Base-by-base conservation (phyloP, 306 rosid species). In the Fragaria ananassa region DNA sequence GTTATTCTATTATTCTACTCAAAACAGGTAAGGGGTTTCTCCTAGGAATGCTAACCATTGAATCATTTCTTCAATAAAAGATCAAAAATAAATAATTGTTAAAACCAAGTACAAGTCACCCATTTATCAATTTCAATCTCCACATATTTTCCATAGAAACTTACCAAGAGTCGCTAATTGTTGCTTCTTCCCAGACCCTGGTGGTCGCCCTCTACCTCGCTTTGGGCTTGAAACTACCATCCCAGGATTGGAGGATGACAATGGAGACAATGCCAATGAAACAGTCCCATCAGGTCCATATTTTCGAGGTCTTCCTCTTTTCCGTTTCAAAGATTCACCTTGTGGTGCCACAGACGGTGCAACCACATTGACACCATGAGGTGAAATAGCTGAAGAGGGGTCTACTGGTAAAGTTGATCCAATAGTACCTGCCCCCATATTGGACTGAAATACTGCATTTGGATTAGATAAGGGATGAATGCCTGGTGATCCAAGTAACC, bases 221-320 rank as follows among this genome's bases (percentile, higher is more conserved):
- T 94, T 94, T 23, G 78, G 88, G 57, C 81, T 68, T 0, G 87
- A 86, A 8, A 85, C 41, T 75, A 69, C 51, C 17, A 80, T 47
- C 60, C 87, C 91, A 11, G 87, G 87, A 79, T 85, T 83, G 15
- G 72, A 42, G 67, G 93, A 76, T 1, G 94, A 75, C 58, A 89
- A 70, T 29, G 95, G 92, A 54, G 91, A 86, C 63, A 92, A 74
- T 56, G 93, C 95, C 91, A 90, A 74, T 39, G 98, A 93, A 56
- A 94, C 97, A 68, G 82, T 80, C 79, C 98, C 94, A 79, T 90
- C 97, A 9, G 91, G 85, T 7, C 95, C 98, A 71, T 94, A 94
- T 64, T 94, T 94, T 76, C 98, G 78, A 15, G 98, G 98, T 79
- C 98, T 91, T 80, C 98, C 98, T 78, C 97, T 87, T 85, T 89